Evolutionary conservation across 164 flowering plant species (phyloP).

Genomic region (Vitis cinerea): DNA sequence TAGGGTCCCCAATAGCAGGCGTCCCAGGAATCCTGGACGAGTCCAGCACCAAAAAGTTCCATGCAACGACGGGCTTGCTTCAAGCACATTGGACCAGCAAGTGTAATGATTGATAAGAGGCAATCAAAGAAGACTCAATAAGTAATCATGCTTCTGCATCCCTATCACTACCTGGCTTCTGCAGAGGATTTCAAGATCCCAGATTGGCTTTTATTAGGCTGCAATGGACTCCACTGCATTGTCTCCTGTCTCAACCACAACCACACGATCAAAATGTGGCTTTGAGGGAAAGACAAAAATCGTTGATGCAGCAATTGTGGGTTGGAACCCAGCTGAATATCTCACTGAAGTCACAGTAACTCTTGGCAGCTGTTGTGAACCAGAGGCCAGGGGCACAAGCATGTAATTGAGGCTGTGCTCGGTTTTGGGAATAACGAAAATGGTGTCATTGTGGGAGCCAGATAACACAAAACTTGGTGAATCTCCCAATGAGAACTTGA

Average conservation of each 20-base stretch:
- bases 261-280: constrained; percentile 43
- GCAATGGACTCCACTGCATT: constrained; percentile 24
- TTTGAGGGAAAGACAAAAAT: constrained; percentile 77
- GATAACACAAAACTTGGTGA: constrained; percentile 76
- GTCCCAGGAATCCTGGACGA: no score
- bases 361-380: constrained; percentile 70
- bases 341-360: constrained; percentile 65
- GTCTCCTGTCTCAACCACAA: constrained; percentile 21
- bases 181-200: no score
- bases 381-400: constrained; percentile 76
- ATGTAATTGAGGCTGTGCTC: constrained; percentile 61
- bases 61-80: no score
- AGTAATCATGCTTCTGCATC: no score
- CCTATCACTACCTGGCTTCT: no score
- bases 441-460: constrained; percentile 73
- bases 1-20: no score
- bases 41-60: no score
- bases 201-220: constrained; percentile 9
- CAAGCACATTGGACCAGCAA: no score
- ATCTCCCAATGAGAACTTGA: constrained; percentile 68
- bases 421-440: constrained; percentile 69
- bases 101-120: no score
- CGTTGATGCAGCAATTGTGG: constrained; percentile 56
- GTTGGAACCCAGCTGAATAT: constrained; percentile 71
- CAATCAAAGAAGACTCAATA: no score